phyloP scores from a whole-genome alignment of 345 rosid species.

The Salix viminalis region DNA sequence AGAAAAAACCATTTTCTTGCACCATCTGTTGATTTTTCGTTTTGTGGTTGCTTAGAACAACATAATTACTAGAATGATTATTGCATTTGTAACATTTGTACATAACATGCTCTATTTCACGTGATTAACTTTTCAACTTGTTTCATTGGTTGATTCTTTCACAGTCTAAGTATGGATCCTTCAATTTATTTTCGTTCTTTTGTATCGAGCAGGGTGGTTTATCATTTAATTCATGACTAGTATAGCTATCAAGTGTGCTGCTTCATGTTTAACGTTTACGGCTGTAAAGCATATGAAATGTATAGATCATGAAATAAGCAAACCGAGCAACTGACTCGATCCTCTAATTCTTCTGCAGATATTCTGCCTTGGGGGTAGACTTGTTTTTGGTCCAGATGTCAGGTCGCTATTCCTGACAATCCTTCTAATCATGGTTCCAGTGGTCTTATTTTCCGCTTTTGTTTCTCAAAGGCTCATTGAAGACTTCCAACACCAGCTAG shows the following conservation, averaged over 20 bases:
- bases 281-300: neutral
- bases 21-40: neutral
- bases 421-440: constrained; percentile 60
- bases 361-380: constrained; percentile 73
- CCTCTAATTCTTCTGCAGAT: constrained; percentile 44
- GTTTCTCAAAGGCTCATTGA: constrained; percentile 48
- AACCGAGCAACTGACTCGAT: neutral
- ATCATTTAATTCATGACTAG: neutral
- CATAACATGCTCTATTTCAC: neutral
- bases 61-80: neutral
- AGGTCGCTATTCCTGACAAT: constrained; percentile 71
- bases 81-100: neutral
- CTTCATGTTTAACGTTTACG: neutral
- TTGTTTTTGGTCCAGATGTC: constrained; percentile 79
- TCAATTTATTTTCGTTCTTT: neutral
- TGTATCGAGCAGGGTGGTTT: neutral
- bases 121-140: neutral
- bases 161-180: neutral
- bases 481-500: constrained; percentile 46
- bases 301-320: neutral
- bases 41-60: neutral
- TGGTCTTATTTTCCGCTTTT: constrained; percentile 59
- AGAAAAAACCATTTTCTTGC: neutral
- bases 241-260: neutral
- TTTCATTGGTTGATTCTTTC: neutral